Evolutionary conservation across 352 stramenopile species (phyloP), one percentile per base, ranked within the genome.

Genomic region (Pythium insidiosum): DNA sequence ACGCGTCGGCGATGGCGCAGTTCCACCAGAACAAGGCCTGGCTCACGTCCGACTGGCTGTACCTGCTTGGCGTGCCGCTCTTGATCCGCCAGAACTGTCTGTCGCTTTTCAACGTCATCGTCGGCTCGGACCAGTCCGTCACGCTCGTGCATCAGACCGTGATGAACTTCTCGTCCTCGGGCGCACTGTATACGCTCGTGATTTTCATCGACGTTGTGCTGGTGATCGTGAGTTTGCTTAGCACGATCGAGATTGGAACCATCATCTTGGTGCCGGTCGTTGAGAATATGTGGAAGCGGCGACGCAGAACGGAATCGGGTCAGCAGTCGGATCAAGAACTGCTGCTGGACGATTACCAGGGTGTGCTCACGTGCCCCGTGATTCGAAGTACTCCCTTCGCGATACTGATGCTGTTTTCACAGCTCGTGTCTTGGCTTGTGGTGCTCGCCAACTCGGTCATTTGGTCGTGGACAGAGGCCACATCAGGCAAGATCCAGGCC

Each of bases 21-120:
- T 44, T 59, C 12, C 44, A 42, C 6, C 51, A 50, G 23, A 29
- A 59, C 51, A 59, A 59, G 23, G 43, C 45, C 1, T 59, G 44
- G 38, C 29, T 59, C 24, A 59, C 51, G 4, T 22, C 18, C 2
- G 51, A 59, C 39, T 23, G 10, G 19, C 22, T 59, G 5, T 6
- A 46, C 12, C 13, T 59, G 12, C 34, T 59, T 37, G 51, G 51
- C 22, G 16, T 47, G 21, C 18, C n/a, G n/a, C 46, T 38, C 7
- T 12, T 53, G n/a, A 36, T 59, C 18, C 43, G 51, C 4, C 43
- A 59, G 29, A 53, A 59, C 23, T 38, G 18, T 7, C 24, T 10
- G 33, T 36, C 22, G 11, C 6, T 42, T 13, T 50, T 50, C 26
- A 18, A 15, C 10, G 43, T 28, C 0, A 4, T 12, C 0, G 36